Evolutionary conservation across 2,329 filamentous ascomycete genomes (phyloP).

Genomic region (Ophiocordyceps polyrhachis-furcata): DNA sequence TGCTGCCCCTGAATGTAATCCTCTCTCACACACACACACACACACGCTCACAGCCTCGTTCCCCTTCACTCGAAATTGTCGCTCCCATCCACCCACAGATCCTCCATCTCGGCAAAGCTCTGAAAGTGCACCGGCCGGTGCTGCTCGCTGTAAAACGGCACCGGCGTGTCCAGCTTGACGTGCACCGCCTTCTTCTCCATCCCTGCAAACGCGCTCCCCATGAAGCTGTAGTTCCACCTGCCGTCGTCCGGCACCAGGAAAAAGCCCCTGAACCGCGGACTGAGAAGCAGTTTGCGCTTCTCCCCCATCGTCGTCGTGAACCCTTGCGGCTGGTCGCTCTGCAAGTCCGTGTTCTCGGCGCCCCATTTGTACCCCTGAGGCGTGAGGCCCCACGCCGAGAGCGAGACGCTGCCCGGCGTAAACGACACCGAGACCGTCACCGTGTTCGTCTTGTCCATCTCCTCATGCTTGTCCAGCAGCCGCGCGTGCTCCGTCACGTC

Average conservation of each 20-base stretch:
- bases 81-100: slow-evolving; percentile 82
- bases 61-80: slow-evolving; percentile 70
- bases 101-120: slow-evolving; percentile 92
- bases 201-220: slow-evolving; percentile 73
- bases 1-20: background rate
- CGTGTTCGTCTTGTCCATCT: slow-evolving; percentile 60
- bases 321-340: slow-evolving; percentile 83
- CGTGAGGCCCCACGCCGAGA: slow-evolving; percentile 84
- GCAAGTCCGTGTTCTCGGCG: slow-evolving; percentile 80
- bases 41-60: too few relatives aligned
- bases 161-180: slow-evolving; percentile 84
- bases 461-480: slow-evolving; percentile 60
- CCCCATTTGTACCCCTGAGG: slow-evolving; percentile 94
- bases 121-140: slow-evolving; percentile 92
- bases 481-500: slow-evolving; percentile 91
- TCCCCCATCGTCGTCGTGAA: slow-evolving; percentile 86
- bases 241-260: slow-evolving; percentile 86
- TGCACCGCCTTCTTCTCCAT: slow-evolving; percentile 82
- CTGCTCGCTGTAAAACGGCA: slow-evolving; percentile 77
- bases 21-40: too few relatives aligned
- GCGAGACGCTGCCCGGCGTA: slow-evolving; percentile 86
- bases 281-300: slow-evolving; percentile 85
- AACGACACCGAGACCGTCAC: slow-evolving; percentile 92
- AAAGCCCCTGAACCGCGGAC: slow-evolving; percentile 84
- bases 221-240: slow-evolving; percentile 96